A percentile compares a stretch with the other conserved stretches of the same genome.
Evolutionary conservation across 2,329 filamentous ascomycete species (phyloP).

Genomic region (Botrytis cinerea): DNA sequence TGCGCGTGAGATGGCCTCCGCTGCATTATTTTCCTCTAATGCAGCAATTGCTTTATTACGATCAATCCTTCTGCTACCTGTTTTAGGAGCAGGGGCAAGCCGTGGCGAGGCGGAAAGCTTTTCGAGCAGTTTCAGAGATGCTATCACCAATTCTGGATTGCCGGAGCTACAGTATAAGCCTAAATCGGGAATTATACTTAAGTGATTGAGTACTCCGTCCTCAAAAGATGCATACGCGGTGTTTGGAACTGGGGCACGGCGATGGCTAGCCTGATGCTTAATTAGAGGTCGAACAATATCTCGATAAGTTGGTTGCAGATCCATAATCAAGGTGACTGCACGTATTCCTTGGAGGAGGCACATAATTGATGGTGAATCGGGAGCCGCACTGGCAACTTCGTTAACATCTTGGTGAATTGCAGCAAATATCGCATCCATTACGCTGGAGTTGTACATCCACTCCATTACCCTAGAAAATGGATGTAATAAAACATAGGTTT

Average conservation of each 20-base stretch:
- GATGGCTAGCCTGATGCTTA: conserved; percentile 62
- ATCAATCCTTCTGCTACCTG: conserved; percentile 44
- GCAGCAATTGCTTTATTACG: conserved; percentile 85
- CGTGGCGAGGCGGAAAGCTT: conserved; percentile 83
- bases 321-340: conserved; percentile 78
- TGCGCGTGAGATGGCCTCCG: conserved; percentile 75
- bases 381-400: conserved; percentile 69
- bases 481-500: conserved; percentile 81
- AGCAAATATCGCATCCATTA: conserved; percentile 76
- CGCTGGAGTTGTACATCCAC: conserved; percentile 94
- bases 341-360: conserved; percentile 79
- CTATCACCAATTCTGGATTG: conserved; percentile 76
- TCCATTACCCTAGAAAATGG: conserved; percentile 96
- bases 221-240: conserved; percentile 85
- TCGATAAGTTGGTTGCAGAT: conserved; percentile 87
- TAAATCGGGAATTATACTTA: conserved; percentile 77
- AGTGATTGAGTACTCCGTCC: conserved; percentile 81
- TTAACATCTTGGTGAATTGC: conserved; percentile 74
- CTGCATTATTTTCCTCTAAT: conserved; percentile 68
- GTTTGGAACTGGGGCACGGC: conserved; percentile 66
- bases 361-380: conserved; percentile 79
- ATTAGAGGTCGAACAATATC: conserved; percentile 82
- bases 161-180: conserved; percentile 85
- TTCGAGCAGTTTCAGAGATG: conserved; percentile 79
- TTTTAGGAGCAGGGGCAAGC: conserved; percentile 34